Conservation (phyloP, 1,139 yeast genomes). For the Debaryomyces udenii region DNA sequence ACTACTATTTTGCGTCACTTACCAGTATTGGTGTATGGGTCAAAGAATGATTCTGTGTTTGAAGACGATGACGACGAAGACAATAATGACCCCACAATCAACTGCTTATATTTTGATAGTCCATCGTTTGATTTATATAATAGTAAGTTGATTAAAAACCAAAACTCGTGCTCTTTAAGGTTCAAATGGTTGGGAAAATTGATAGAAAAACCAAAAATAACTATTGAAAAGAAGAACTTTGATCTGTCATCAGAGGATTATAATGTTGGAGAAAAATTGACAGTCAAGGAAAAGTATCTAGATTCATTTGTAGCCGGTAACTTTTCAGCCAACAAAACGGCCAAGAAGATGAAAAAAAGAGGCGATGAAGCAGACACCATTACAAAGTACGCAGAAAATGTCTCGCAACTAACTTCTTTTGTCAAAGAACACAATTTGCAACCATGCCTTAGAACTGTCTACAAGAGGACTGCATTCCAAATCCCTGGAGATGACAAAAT, state of each 20-base stretch:
- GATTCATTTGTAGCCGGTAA: constrained; percentile 56
- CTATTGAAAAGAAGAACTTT: constrained; percentile 78
- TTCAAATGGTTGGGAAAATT: constrained; percentile 91
- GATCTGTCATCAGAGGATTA: constrained; percentile 58
- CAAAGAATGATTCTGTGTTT: constrained; percentile 31
- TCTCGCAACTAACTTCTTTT: constrained; percentile 56
- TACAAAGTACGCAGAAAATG: constrained; percentile 21
- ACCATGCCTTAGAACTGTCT: constrained; percentile 85
- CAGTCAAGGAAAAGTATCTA: constrained; percentile 78
- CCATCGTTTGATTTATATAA: constrained; percentile 82
- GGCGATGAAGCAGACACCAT: constrained; percentile 24
- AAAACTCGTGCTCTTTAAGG: constrained; percentile 75
- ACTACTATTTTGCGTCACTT: constrained; percentile 89
- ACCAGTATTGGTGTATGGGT: constrained; percentile 82
- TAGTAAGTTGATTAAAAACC: constrained; percentile 71
- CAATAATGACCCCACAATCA: constrained; percentile 74
- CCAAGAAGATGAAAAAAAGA: constrained; percentile 29
- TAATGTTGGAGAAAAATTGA: constrained; percentile 59
- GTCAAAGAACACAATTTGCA: constrained; percentile 68
- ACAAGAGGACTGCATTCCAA: constrained; percentile 94
- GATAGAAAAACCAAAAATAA: constrained; percentile 72
- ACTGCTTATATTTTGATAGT: constrained; percentile 88
- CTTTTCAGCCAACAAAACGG: constrained; percentile 46
- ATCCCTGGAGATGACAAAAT: constrained; percentile 96
- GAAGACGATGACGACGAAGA: constrained; percentile 38